These are phyloP conservation scores for Chenopodium suecicum DNA, from an alignment of 148 eudicot species.

Conservation along the genomic window DNA sequence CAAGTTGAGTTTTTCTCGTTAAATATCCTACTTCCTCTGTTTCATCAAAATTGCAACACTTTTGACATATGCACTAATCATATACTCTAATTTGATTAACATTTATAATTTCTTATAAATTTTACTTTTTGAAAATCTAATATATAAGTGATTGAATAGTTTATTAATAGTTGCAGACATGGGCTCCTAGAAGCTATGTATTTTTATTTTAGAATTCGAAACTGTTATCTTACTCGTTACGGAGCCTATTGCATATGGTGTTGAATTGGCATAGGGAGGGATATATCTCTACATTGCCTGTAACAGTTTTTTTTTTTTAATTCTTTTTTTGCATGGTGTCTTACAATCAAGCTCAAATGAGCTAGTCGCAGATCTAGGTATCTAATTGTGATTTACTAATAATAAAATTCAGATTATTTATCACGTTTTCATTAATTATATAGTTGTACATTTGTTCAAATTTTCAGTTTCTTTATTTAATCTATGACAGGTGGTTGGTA, in stretches of 20 bases:
- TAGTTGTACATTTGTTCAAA: not conserved
- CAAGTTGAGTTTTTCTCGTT: not conserved
- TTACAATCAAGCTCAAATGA: not conserved
- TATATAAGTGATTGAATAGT: too few species aligned
- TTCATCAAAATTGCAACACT: too few species aligned
- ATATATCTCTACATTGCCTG: too few species aligned
- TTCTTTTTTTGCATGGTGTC: not conserved
- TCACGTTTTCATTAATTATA: not conserved
- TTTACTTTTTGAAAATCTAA: too few species aligned
- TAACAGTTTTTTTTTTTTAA: too few species aligned
- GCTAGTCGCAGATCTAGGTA: not conserved
- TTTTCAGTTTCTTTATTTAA: not conserved
- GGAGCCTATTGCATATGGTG: too few species aligned
- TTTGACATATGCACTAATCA: too few species aligned
- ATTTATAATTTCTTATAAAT: too few species aligned
- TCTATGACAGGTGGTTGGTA: not conserved
- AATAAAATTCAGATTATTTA: not conserved
- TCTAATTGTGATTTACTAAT: not conserved
- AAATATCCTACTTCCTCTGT: not conserved
- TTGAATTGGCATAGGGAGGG: too few species aligned
- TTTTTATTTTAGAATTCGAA: not conserved
- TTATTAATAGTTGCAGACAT: not conserved
- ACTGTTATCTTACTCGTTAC: not conserved
- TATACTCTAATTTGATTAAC: too few species aligned
- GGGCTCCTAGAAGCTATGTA: not conserved